phyloP scores from a whole-genome alignment of 306 rosid genomes.

The Ammopiptanthus mongolicus region DNA sequence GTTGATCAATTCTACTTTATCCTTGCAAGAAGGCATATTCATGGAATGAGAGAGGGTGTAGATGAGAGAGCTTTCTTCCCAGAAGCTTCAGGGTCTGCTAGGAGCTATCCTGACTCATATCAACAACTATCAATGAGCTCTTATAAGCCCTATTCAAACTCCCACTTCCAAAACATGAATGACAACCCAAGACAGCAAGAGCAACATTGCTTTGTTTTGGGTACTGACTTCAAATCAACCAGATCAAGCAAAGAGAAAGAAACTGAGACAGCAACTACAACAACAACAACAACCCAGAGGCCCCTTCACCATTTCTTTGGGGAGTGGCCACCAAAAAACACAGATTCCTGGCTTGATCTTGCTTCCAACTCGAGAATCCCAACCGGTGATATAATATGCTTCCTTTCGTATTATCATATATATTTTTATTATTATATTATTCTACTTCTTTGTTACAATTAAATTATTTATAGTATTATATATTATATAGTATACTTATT shows the following conservation, averaged over 20 bases:
- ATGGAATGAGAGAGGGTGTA: constrained; percentile 61
- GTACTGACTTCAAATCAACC: constrained; percentile 82
- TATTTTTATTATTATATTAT: too few relatives aligned
- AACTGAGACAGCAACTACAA: constrained; percentile 32
- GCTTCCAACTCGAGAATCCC: constrained; percentile 76
- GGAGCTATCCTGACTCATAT: constrained; percentile 50
- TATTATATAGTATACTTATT: constrained; percentile 8
- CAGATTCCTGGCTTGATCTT: constrained; percentile 97
- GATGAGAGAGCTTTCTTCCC: constrained; percentile 89
- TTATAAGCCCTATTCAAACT: constrained; percentile 45
- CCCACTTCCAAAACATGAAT: constrained; percentile 47
- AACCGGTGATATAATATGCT: constrained; percentile 31
- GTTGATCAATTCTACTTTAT: neutral
- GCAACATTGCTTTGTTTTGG: constrained; percentile 80
- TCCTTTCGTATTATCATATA: neutral
- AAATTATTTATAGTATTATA: neutral
- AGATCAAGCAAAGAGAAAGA: constrained; percentile 54
- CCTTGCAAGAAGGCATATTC: constrained; percentile 43
- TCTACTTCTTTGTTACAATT: too few relatives aligned
- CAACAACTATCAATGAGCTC: constrained; percentile 54
- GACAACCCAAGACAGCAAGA: constrained; percentile 36
- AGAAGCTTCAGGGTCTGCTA: constrained; percentile 55
- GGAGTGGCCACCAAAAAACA: constrained; percentile 84
- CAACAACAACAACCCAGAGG: constrained; percentile 32
- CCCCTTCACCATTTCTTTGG: constrained; percentile 95